Percentiles rank a stretch among this genome's conserved stretches.
phyloP scores from a whole-genome alignment of 306 rosid genomes.

The Trifolium subterraneum region DNA sequence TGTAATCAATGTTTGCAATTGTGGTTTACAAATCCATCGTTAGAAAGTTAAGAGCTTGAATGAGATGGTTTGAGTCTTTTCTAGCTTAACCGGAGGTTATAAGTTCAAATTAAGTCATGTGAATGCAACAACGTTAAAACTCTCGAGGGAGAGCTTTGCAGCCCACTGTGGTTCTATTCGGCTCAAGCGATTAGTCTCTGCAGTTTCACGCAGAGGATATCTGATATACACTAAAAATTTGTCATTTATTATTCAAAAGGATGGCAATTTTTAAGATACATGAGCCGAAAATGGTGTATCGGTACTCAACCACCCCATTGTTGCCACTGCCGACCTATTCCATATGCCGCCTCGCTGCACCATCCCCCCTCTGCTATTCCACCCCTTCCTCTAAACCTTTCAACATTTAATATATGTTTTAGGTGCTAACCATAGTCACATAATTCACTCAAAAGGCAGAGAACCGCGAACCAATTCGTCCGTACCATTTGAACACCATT shows the following conservation, averaged over 20 bases:
- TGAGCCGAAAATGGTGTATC: neutral
- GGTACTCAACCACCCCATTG: neutral
- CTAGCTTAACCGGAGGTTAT: neutral
- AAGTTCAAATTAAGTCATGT: neutral
- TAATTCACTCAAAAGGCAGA: no score
- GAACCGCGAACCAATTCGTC: no score
- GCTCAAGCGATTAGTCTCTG: neutral
- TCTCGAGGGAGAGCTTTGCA: neutral
- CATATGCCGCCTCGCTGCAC: neutral
- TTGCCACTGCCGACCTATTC: neutral
- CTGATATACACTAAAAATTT: neutral
- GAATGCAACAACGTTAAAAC: neutral
- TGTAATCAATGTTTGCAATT: slow-evolving; percentile 25
- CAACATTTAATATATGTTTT: slow-evolving; percentile 7
- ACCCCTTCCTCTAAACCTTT: neutral
- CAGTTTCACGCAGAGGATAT: neutral
- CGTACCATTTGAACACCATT: slow-evolving; percentile 30
- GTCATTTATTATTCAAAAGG: slow-evolving; percentile 5
- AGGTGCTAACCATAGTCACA: slow-evolving; percentile 10
- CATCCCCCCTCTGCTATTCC: neutral
- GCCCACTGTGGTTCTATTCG: neutral
- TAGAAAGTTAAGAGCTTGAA: neutral
- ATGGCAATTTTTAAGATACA: neutral
- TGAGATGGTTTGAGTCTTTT: neutral
- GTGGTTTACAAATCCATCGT: neutral